These are phyloP conservation scores for Ustilago trichophora DNA, from an alignment of 1,284 basidiomycete species.

Conservation along the genomic window DNA sequence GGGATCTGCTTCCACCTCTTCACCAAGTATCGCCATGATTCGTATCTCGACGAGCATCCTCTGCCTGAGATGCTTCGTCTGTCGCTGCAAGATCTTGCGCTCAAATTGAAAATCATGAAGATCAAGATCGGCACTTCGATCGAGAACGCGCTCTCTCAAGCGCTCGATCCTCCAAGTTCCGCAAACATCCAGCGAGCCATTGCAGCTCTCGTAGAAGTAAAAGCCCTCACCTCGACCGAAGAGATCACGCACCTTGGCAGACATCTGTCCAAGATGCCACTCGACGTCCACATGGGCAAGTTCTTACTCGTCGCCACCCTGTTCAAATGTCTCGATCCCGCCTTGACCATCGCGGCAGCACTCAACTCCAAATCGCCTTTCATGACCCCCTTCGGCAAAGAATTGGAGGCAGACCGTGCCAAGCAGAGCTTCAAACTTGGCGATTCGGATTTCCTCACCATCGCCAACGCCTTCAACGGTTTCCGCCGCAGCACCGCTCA, in stretches of 20 bases:
- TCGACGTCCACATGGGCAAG: constrained; percentile 88
- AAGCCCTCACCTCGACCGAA: constrained; percentile 81
- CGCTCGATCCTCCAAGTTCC: constrained; percentile 96
- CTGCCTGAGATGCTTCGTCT: no score
- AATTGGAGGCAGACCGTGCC: constrained; percentile 84
- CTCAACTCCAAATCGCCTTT: constrained; percentile 91
- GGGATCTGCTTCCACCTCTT: constrained; percentile 92
- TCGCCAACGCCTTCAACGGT: constrained; percentile 87
- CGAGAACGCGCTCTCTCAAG: constrained; percentile 83
- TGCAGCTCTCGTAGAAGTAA: constrained; percentile 87
- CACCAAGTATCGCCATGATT: constrained; percentile 74
- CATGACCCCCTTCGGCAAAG: constrained; percentile 85
- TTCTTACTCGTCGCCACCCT: constrained; percentile 89
- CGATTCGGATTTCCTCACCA: constrained; percentile 94
- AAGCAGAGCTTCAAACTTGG: constrained; percentile 83
- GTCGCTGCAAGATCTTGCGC: no score
- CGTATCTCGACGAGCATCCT: no score
- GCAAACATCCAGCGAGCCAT: no score
- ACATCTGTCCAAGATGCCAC: constrained; percentile 86
- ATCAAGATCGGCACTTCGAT: no score
- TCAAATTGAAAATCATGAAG: no score
- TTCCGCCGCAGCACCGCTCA: constrained; percentile 85
- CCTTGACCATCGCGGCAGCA: constrained; percentile 87
- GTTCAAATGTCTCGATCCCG: constrained; percentile 91
- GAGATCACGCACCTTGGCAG: constrained; percentile 86